Evolutionary conservation across 1,284 basidiomycete species (phyloP), one percentile per base, ranked within the genome.

Genomic region (Trichosporon asahii): DNA sequence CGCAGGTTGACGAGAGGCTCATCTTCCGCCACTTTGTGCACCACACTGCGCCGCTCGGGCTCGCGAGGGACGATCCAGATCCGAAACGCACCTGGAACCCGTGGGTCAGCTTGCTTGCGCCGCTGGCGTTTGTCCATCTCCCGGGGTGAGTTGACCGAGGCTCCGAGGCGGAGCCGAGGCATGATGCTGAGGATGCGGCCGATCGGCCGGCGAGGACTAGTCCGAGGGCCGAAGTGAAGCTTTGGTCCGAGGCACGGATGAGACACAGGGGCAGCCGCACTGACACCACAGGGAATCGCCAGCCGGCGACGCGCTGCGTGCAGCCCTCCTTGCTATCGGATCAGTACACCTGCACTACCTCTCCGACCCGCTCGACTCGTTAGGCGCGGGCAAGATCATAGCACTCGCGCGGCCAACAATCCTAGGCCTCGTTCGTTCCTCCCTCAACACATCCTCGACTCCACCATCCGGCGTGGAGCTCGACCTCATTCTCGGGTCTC

Each of bases 21-120:
- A 74, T 81, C 46, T 77, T 81, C 53, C 77, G 77, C 9, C 80
- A 81, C 65, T 81, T 79, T 67, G 74, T 81, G 11, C 69, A 73
- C 1, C 70, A 76, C 31, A 78, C 79, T 1, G 76, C 78, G 7
- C 75, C 77, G 29, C 75, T 80, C 64, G 79, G 78, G 66, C 75
- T 80, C 37, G 80, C 80, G 2, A 76, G 78, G 63, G 77, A 78
- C 61, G 75, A 72, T 2, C 57, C 57, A 18, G 57, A n/a, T 9
- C 66, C 68, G 2, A 66, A 68, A 23, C 70, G 68, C 44, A 75
- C 78, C 0, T 79, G 77, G 76, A 81, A 81, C 68, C 80, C 80
- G 2, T 81, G 78, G 79, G 66, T 81, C 27, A 68, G 65, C 3
- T 66, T 79, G 0, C 76, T 79, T 60, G 79, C 79, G 2, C 76